These are phyloP conservation scores for Heterobasidion annosum DNA, from an alignment of 1,284 basidiomycete species.

Conservation along the genomic window DNA sequence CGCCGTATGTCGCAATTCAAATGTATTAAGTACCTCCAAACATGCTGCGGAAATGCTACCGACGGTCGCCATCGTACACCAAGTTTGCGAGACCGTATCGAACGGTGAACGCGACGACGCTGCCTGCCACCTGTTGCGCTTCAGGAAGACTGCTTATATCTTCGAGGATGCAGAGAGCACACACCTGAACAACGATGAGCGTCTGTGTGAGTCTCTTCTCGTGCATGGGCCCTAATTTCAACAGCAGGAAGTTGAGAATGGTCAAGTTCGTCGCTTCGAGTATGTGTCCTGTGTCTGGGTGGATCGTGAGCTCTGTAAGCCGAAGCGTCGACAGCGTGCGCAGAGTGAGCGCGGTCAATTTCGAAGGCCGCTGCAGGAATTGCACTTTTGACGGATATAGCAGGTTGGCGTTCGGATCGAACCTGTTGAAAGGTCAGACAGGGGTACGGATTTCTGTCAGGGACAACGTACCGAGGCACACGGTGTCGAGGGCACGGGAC, in stretches of 20 bases:
- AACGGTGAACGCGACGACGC: constrained; percentile 70
- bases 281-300: constrained; percentile 48
- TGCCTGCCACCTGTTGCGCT: constrained; percentile 49
- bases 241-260: constrained; percentile 76
- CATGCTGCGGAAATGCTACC: constrained; percentile 26
- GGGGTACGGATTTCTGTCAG: not conserved
- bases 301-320: constrained; percentile 56
- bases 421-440: constrained; percentile 32
- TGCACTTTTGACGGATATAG: constrained; percentile 66
- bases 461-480: constrained; percentile 66
- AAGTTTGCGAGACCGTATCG: constrained; percentile 83
- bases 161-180: constrained; percentile 1
- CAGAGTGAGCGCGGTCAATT: constrained; percentile 45
- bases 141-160: not conserved
- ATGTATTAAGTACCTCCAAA: too few relatives aligned
- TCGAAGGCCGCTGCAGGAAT: constrained; percentile 51
- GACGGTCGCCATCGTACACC: constrained; percentile 83
- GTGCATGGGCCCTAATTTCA: constrained; percentile 72
- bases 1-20: too few relatives aligned
- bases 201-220: constrained; percentile 70
- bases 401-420: constrained; percentile 62
- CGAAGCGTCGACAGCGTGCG: constrained; percentile 50
- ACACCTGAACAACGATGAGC: constrained; percentile 67
- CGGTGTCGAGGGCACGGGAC: constrained; percentile 93
- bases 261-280: constrained; percentile 78